Evolutionary conservation across 805 yeast genomes (phyloP), one percentile per base, ranked within the genome.

Genomic region (Candida chilensis): DNA sequence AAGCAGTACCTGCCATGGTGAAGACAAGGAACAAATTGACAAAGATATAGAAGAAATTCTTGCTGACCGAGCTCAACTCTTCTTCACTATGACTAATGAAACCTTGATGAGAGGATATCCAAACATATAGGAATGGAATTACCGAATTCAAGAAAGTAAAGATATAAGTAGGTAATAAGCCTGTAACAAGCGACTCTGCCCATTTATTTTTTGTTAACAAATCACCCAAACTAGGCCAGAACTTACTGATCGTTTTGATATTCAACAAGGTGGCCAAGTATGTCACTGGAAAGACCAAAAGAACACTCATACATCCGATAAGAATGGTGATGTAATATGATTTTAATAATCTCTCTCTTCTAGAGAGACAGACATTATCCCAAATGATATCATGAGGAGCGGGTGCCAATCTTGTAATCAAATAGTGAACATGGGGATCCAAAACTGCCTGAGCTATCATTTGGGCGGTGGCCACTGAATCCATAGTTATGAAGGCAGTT

Each of bases 341-440:
- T 38, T 87, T 74, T 12, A 74, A 40, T 27, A 81, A 56, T 35
- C 96, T 62, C 42, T 84, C 88, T 32, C 62, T 65, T 32, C 94
- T 65, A 0, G 94, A 76, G 45, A 88, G 59, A 42, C 94, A 88
- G 20, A 86, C 72, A 46, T 88, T 86, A 34, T 77, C 82, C 98
- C 98, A 90, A 24, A 85, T 77, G 16, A 90, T 81, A 50, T 90
- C 98, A 45, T 82, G 90, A 4, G 97, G 97, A 2, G 97, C 94
- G 0, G 97, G 97, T 0, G 97, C 97, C 33, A 87, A 58, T 24
- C 71, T 64, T 3, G 95, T 82, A 20, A 88, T 83, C 31, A 92
- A 60, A 34, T 77, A 83, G 47, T 83, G 79, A 5, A 92, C 86
- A 34, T 83, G 71, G 1, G 96, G 96, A 48, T 88, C 96, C 34